Conservation (phyloP, 257 asterid species). For the Prunella vulgaris region DNA sequence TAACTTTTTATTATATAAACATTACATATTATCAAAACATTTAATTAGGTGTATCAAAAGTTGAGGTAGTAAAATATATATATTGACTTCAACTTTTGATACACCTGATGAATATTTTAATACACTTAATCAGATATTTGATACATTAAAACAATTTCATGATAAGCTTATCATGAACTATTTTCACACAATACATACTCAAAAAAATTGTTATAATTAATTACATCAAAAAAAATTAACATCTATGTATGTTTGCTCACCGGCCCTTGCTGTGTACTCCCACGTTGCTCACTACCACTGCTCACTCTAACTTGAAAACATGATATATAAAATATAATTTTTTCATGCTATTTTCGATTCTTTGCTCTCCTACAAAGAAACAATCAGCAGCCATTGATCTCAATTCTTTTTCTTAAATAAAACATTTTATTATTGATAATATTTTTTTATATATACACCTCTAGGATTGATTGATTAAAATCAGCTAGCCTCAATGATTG, state of each 20-base stretch:
- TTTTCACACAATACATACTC: too few species aligned
- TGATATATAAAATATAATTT: background rate
- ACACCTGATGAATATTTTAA: too few species aligned
- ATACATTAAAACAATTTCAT: too few species aligned
- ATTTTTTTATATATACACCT: background rate
- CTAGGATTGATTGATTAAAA: conserved; percentile 10
- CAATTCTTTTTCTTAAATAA: background rate
- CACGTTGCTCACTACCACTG: background rate
- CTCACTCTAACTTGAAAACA: background rate
- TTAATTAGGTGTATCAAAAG: too few species aligned
- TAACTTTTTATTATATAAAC: too few species aligned
- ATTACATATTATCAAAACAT: too few species aligned
- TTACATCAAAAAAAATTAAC: too few species aligned
- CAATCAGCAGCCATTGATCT: conserved; percentile 5
- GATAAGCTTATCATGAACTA: too few species aligned
- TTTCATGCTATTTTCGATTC: background rate
- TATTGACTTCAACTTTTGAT: too few species aligned
- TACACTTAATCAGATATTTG: too few species aligned
- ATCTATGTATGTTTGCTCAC: background rate
- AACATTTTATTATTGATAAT: background rate
- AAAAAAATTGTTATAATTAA: too few species aligned
- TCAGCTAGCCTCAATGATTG: conserved; percentile 13
- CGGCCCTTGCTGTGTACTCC: background rate
- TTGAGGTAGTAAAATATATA: too few species aligned
- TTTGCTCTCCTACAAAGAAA: conserved; percentile 2